phyloP scores from a whole-genome alignment of 306 rosid genomes.

The Leucaena leucocephala region DNA sequence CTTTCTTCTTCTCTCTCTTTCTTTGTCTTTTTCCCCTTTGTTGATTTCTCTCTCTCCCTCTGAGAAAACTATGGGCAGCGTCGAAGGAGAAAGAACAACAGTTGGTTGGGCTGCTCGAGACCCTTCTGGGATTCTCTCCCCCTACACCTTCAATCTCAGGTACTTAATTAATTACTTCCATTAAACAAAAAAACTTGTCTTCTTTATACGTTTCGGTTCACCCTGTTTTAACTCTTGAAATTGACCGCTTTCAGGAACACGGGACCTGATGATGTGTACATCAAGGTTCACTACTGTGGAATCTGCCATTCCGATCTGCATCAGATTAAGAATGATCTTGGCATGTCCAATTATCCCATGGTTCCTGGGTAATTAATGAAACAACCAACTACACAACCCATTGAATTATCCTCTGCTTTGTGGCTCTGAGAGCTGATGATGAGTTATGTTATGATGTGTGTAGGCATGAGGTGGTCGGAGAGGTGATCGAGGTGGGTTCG shows the following conservation, averaged over 20 bases:
- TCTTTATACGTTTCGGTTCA: too few species aligned
- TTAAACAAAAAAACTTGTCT: neutral
- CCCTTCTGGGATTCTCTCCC: slow-evolving; percentile 85
- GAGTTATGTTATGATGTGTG: neutral
- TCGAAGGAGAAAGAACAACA: slow-evolving; percentile 56
- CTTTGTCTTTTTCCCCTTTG: neutral
- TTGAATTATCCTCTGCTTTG: neutral
- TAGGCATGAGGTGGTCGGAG: slow-evolving; percentile 86
- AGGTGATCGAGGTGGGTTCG: slow-evolving; percentile 82
- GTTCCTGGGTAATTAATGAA: slow-evolving; percentile 66
- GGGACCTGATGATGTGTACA: slow-evolving; percentile 78
- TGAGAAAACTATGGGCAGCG: slow-evolving; percentile 52
- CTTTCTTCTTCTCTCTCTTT: neutral
- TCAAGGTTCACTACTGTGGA: slow-evolving; percentile 78
- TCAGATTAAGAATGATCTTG: slow-evolving; percentile 75
- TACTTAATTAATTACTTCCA: slow-evolving; percentile 28
- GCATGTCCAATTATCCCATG: slow-evolving; percentile 88
- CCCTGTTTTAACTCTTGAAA: too few species aligned
- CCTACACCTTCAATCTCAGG: slow-evolving; percentile 75
- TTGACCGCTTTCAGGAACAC: slow-evolving; percentile 53
- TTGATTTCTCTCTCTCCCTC: neutral
- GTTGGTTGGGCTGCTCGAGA: slow-evolving; percentile 86
- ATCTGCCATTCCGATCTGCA: slow-evolving; percentile 87
- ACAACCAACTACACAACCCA: neutral
- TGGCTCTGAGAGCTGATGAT: neutral